Evolutionary conservation across 2,329 filamentous ascomycete species (phyloP).

Genomic region (Colletotrichum tropicale): DNA sequence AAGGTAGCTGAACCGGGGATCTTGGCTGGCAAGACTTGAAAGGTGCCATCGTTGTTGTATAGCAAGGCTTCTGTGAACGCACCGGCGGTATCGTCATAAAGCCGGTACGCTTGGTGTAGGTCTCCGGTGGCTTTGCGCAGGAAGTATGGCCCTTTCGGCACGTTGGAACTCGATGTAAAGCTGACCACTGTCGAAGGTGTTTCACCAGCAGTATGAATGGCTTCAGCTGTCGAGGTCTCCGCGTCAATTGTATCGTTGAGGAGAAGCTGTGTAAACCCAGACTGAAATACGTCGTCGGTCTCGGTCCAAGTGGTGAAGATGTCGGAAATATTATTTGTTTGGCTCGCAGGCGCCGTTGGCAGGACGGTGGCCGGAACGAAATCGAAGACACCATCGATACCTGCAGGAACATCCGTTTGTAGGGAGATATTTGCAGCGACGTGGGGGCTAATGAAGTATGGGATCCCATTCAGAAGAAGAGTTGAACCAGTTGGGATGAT

Average conservation of each 20-base stretch:
- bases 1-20: constrained; percentile 7
- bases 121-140: neutral
- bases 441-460: neutral
- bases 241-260: fast-evolving
- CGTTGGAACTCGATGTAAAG: neutral
- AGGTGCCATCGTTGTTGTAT: neutral
- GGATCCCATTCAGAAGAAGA: neutral
- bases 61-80: constrained; percentile 21
- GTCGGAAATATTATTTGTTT: neutral
- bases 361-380: neutral
- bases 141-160: neutral
- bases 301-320: neutral
- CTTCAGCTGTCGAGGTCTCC: neutral
- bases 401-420: neutral
- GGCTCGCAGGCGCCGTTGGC: neutral
- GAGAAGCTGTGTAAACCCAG: neutral
- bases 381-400: neutral
- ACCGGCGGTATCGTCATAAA: neutral
- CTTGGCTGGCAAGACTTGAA: constrained; percentile 14
- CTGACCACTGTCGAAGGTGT: neutral
- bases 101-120: neutral
- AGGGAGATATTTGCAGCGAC: neutral
- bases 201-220: fast-evolving
- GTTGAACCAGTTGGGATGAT: neutral
- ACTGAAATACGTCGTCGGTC: neutral